A percentile compares a stretch with the other conserved stretches of the same genome.
Evolutionary conservation across 108 stramenopile genomes (phyloP).

Genomic region (Nitzschia sp.): DNA sequence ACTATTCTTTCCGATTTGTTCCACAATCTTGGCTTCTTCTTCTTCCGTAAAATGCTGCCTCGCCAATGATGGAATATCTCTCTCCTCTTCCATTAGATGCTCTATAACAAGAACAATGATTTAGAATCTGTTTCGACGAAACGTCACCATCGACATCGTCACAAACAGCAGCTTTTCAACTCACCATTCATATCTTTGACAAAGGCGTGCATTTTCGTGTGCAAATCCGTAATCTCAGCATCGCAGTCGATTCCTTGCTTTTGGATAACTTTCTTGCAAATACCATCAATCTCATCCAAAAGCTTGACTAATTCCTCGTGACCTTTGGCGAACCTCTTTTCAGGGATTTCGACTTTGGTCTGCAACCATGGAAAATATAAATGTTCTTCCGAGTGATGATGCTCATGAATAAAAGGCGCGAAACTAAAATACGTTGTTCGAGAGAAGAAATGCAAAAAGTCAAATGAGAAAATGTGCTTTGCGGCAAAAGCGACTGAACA

Average conservation of each 20-base stretch:
- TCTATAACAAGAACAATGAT: no score
- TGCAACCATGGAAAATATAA: conserved; percentile 52
- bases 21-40: conserved; percentile 30
- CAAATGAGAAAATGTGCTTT: no score
- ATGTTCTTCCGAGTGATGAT: conserved; percentile 37
- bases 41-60: conserved; percentile 39
- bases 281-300: conserved; percentile 25
- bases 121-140: no score
- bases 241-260: conserved; percentile 33
- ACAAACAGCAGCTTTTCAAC: no score
- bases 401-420: conserved; percentile 21
- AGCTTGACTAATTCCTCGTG: conserved; percentile 33
- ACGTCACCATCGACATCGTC: no score
- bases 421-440: conserved; percentile 7
- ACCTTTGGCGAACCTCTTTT: conserved; percentile 18
- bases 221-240: conserved; percentile 22
- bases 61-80: conserved; percentile 14
- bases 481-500: no score
- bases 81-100: conserved; percentile 48
- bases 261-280: conserved; percentile 22
- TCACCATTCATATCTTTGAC: conserved; percentile 20
- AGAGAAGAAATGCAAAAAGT: no score
- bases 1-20: conserved; percentile 25
- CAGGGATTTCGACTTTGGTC: conserved; percentile 27
- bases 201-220: conserved; percentile 24